phyloP scores from a whole-genome alignment of 441 rosid species.

The Populus tomentosa region DNA sequence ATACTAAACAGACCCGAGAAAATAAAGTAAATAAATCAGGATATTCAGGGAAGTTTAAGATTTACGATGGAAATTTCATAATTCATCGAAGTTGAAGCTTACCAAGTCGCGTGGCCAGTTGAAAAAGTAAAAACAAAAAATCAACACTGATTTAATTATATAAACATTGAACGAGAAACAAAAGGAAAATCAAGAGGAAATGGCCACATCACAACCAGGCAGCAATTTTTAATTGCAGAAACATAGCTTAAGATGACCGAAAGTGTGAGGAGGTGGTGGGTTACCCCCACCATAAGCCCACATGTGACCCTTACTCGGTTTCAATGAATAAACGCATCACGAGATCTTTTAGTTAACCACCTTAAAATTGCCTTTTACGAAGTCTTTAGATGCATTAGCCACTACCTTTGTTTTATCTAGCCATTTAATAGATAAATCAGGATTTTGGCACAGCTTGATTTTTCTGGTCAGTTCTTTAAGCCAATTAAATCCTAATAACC shows the following conservation, averaged over 20 bases:
- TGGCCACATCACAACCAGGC: background rate
- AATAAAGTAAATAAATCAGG: background rate
- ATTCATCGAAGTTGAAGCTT: background rate
- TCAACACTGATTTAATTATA: background rate
- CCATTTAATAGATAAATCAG: background rate
- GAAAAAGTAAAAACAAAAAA: background rate
- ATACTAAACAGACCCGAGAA: background rate
- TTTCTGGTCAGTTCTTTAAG: background rate
- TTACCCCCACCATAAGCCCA: background rate
- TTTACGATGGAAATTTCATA: background rate
- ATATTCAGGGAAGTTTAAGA: background rate
- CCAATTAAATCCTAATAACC: background rate
- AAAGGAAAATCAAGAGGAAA: background rate
- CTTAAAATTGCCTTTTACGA: background rate
- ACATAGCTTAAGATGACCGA: slow-evolving; percentile 7
- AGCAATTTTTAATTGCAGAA: background rate
- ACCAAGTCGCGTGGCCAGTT: background rate
- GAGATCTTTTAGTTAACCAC: background rate
- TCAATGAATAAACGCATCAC: background rate
- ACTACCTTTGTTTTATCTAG: background rate
- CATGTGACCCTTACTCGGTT: background rate
- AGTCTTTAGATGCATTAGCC: background rate
- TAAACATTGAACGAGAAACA: background rate
- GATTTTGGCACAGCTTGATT: background rate
- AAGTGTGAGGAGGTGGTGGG: background rate